Evolutionary conservation across 148 eudicot genomes (phyloP).

Genomic region (Limonium bicolor): DNA sequence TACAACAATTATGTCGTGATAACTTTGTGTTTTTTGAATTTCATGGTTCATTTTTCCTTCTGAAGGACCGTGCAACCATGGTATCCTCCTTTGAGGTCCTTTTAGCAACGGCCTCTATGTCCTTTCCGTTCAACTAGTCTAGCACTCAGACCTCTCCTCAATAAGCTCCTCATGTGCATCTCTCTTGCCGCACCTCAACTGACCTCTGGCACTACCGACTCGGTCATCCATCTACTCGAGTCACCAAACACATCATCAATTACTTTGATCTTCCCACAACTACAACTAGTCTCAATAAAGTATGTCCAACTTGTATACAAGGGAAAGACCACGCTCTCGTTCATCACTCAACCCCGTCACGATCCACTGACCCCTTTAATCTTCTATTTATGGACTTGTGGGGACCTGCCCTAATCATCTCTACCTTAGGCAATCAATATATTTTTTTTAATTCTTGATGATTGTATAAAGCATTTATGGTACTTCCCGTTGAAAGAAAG

Average conservation of each 20-base stretch:
- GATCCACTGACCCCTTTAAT: background rate
- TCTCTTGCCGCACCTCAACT: no score
- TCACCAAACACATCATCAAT: background rate
- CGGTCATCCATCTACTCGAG: background rate
- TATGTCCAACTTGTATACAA: background rate
- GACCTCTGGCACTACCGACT: background rate
- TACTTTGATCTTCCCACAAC: background rate
- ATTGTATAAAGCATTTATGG: background rate
- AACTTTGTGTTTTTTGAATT: background rate
- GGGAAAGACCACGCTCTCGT: background rate
- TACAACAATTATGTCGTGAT: background rate
- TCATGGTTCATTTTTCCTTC: background rate
- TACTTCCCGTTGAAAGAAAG: background rate
- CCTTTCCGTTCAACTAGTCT: background rate
- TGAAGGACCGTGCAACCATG: background rate
- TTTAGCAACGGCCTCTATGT: background rate
- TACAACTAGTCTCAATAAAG: background rate
- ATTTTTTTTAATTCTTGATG: constrained; percentile 1
- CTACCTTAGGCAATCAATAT: background rate
- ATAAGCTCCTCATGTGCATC: no score
- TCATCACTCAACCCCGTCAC: background rate
- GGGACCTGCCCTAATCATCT: background rate
- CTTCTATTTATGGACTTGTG: constrained; percentile 1
- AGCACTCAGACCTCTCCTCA: background rate
- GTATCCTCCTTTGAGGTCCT: background rate